Evolutionary conservation across 805 yeast genomes (phyloP), one percentile per base, ranked within the genome.

Genomic region (Lachancea sp.): DNA sequence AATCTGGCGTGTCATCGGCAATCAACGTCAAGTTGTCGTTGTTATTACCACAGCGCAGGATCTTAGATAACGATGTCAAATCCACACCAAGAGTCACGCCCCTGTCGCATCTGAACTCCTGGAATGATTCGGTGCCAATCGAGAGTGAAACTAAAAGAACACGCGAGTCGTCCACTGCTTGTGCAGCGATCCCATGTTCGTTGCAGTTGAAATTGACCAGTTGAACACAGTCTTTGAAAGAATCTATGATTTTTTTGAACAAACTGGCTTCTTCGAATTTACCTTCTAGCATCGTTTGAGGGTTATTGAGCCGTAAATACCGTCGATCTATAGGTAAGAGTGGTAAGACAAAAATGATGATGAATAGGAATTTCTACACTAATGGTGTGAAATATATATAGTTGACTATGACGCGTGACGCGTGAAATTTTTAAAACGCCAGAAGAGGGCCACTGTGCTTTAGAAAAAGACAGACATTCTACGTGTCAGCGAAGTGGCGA

Each of bases 141-240:
- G 85, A 77, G 48, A 92, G 71, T 16, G 95, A 83, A 29, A 90
- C 96, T 49, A 92, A 74, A 48, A 89, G 75, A 44, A 92, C 96
- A 72, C 97, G 86, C 20, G 98, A 88, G 61, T 88, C 94, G 67
- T 92, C 98, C 52, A 92, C 92, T 20, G 98, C 97, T 71, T 92
- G 97, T 17, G 94, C 90, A 8, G 94, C 83, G 56, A 92, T 82
- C 51, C 98, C 98, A 47, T 79, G 76, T 63, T 85, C 92, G n/a
- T 94, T 78, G 70, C 97, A 92, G 70, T 88, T 92, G 73, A 92
- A 86, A 74, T 92, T 92, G 71, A 97, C 92, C 54, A 89, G 75
- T 56, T 85, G 86, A 47, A 92, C 96, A 58, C 95, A 82, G 60
- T 92, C 98, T 61, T 87, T 85, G 63, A 90, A 83, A 43, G 97